Evolutionary conservation across 495 filamentous ascomycete species (phyloP).

Genomic region (Tuber umbilicatum): DNA sequence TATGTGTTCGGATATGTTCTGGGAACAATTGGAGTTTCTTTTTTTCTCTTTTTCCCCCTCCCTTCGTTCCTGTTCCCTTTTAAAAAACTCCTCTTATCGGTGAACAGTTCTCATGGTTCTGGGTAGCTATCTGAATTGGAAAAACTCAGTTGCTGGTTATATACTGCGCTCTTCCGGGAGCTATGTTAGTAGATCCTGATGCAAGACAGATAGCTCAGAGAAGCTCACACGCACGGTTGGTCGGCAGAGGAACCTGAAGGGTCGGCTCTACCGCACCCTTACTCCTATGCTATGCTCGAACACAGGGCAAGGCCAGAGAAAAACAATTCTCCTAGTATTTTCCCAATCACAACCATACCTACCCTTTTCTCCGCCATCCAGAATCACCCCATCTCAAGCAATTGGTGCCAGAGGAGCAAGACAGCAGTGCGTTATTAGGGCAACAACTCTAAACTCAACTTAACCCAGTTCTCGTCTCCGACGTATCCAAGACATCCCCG

Average conservation of each 20-base stretch:
- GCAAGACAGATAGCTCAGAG: neutral
- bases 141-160: neutral
- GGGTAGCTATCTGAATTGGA: neutral
- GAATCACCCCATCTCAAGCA: neutral
- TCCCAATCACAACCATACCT: neutral
- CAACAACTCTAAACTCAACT: neutral
- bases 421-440: neutral
- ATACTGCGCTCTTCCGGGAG: neutral
- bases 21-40: neutral
- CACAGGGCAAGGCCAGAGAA: neutral
- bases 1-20: neutral
- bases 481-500: neutral
- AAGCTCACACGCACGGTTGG: neutral
- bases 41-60: neutral
- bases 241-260: neutral
- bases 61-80: neutral
- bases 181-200: neutral
- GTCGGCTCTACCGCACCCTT: neutral
- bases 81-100: neutral
- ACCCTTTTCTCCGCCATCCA: neutral
- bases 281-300: neutral
- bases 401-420: neutral
- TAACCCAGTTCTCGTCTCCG: neutral
- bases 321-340: neutral
- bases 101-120: neutral